Percentiles rank a stretch among this genome's conserved stretches.
Conservation (phyloP, 176 grass and related monocot species). For the Eleusine indica region DNA sequence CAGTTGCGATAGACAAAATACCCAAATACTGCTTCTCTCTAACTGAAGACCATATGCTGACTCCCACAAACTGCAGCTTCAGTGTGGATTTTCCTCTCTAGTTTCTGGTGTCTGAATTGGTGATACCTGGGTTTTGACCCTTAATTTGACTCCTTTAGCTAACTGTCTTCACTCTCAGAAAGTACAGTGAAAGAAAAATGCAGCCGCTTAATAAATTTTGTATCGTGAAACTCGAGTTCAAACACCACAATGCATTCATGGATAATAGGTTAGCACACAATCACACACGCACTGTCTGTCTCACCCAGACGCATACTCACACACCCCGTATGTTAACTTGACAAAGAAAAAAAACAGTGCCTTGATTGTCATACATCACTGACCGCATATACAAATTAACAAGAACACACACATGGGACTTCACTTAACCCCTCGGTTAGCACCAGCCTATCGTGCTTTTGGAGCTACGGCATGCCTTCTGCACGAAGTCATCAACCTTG, state of each 20-base stretch:
- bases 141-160: neutral
- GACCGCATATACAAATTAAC: constrained; percentile 11
- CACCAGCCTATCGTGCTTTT: neutral
- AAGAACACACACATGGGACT: constrained; percentile 14
- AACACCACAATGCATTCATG: neutral
- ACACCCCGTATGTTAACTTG: neutral
- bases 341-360: neutral
- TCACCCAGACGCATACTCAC: neutral
- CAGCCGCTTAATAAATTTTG: neutral
- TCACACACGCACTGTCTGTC: neutral
- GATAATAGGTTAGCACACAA: neutral
- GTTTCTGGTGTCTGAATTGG: neutral
- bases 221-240: neutral
- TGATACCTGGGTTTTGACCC: neutral
- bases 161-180: neutral
- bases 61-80: neutral
- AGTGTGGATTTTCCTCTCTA: neutral
- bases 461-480: neutral
- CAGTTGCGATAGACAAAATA: neutral
- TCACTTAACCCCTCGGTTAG: neutral
- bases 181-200: neutral
- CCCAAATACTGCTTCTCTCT: neutral
- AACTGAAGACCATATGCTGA: neutral
- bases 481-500: neutral
- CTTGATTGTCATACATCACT: constrained; percentile 11